Evolutionary conservation across 345 rosid species (phyloP), one percentile per base, ranked within the genome.

Genomic region (Moricandia arvensis): DNA sequence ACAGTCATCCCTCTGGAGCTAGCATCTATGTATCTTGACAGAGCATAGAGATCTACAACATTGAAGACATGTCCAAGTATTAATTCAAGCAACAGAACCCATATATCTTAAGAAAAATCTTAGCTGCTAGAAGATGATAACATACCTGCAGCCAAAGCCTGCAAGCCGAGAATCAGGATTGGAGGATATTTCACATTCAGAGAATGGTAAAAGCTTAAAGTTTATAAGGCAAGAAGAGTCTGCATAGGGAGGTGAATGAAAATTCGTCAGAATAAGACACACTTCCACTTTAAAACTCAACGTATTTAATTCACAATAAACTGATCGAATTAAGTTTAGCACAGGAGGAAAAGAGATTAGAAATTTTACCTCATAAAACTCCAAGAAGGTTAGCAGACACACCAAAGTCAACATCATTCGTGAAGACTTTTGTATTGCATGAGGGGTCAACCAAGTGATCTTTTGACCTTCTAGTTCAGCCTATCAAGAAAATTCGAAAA

Each of bases 391-490:
- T 71, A 91, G 75, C 91, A 95, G 80, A 62, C n/a, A 95, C 94
- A 69, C 83, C 73, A 69, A 82, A 95, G 80, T 90, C 95, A 75
- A 95, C 93, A 82, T 93, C 99, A 59, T 93, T 93, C 1, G 98
- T 85, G 80, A 90, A 80, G 78, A 91, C 96, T 95, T 93, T 76
- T 95, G 99, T 68, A 90, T 66, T 2, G 89, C 89, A 68, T 93
- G 98, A 54, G 99, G 98, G 4, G 96, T 88, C 79, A 92, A 81
- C 99, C 99, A 93, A 59, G 97, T 89, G 82, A 95, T 86, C 77
- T 86, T 93, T 82, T 96, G 99, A 78, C 96, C 97, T 72, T 96
- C 97, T 69, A 93, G 76, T 82, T 93, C 98, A 67, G 97, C 99
- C 99, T 95, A 74, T 66, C 63, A 11, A 77, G 59, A 73, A 51